A percentile compares a stretch with the other conserved stretches of the same genome.
Conservation (phyloP, 164 flowering plant species). For the Macadamia tetraphylla region DNA sequence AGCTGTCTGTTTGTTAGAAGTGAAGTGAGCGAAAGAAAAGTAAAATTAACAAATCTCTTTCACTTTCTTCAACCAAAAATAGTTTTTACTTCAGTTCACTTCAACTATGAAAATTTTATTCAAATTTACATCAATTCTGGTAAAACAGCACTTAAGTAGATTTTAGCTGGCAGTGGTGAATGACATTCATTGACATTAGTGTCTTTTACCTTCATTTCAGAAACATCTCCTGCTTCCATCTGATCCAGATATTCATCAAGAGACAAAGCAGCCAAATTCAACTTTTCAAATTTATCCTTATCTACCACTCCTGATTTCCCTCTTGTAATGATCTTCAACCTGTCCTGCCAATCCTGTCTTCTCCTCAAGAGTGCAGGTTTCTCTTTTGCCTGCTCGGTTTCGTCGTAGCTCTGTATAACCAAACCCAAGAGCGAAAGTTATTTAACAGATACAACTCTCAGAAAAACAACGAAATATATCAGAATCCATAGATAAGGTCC, state of each 20-base stretch:
- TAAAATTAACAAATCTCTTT: no score
- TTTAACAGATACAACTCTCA: background rate
- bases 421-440: background rate
- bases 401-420: conserved; percentile 23
- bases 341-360: conserved; percentile 77
- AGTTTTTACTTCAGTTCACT: no score
- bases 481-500: no score
- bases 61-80: no score
- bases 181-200: background rate
- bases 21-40: no score
- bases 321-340: conserved; percentile 50
- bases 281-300: conserved; percentile 35
- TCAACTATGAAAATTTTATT: no score
- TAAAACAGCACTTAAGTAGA: background rate
- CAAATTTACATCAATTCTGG: background rate
- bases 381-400: conserved; percentile 41
- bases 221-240: conserved; percentile 26
- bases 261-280: conserved; percentile 32
- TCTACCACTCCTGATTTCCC: conserved; percentile 48
- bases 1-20: no score
- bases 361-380: conserved; percentile 42
- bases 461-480: no score
- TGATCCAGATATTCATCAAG: conserved; percentile 48
- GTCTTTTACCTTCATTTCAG: conserved; percentile 18
- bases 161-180: background rate